phyloP scores from a whole-genome alignment of 2,329 filamentous ascomycete species.

The Trichophyton verrucosum region DNA sequence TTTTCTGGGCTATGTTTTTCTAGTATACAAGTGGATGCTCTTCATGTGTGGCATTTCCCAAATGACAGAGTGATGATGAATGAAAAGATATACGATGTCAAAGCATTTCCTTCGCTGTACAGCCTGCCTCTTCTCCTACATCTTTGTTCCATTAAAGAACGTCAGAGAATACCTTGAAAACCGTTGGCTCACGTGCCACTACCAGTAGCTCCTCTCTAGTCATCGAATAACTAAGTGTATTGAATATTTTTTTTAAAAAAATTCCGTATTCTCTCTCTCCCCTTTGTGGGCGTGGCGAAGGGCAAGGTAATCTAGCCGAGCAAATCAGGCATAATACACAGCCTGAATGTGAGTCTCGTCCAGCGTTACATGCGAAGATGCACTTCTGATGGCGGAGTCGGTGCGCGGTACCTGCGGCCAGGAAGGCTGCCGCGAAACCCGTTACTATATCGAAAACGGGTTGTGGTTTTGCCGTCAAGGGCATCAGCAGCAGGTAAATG shows the following conservation, averaged over 20 bases:
- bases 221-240: too few relatives aligned
- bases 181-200: neutral
- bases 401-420: constrained; percentile 41
- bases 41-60: neutral
- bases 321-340: neutral
- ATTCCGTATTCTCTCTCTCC: neutral
- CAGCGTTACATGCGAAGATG: neutral
- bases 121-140: neutral
- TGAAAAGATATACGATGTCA: constrained; percentile 3
- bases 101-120: neutral
- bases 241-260: neutral
- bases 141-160: neutral
- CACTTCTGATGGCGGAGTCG: constrained; percentile 29
- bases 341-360: neutral
- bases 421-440: constrained; percentile 56
- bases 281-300: neutral
- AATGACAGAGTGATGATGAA: constrained; percentile 3
- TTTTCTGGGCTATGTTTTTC: constrained; percentile 1
- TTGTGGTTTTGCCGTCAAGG: constrained; percentile 68
- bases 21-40: neutral
- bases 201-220: neutral
- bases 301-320: neutral
- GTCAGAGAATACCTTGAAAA: neutral
- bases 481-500: constrained; percentile 59
- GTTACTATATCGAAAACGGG: constrained; percentile 63